A percentile compares a stretch with the other conserved stretches of the same genome.
Conservation (phyloP, 345 rosid species). For the Citrus inodora region DNA sequence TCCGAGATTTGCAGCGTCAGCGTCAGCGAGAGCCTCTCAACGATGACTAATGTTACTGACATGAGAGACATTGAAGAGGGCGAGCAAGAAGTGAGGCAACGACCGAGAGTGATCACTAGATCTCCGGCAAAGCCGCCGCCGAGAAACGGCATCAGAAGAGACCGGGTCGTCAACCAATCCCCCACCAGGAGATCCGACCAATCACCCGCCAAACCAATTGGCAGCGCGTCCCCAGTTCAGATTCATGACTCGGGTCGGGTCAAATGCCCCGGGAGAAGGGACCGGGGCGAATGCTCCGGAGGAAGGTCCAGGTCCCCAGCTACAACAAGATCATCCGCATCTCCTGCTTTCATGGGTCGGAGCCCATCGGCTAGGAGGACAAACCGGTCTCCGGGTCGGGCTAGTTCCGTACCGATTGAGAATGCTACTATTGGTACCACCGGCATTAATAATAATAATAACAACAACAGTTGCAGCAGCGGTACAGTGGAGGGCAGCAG, state of each 20-base stretch:
- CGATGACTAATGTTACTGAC: slow-evolving; percentile 34
- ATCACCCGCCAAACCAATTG: slow-evolving; percentile 43
- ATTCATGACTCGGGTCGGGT: slow-evolving; percentile 19
- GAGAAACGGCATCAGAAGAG: slow-evolving; percentile 23
- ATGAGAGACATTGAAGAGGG: slow-evolving; percentile 37
- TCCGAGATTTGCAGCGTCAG: slow-evolving; percentile 75
- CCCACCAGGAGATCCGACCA: slow-evolving; percentile 51
- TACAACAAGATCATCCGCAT: slow-evolving; percentile 45
- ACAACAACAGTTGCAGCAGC: too few relatives aligned
- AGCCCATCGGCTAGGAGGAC: slow-evolving; percentile 46
- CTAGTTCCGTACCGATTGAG: slow-evolving; percentile 29
- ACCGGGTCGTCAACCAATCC: slow-evolving; percentile 35
- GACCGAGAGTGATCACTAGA: slow-evolving; percentile 20
- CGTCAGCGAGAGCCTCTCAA: slow-evolving; percentile 60
- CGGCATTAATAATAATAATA: neutral
- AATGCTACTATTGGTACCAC: neutral
- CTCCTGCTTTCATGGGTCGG: slow-evolving; percentile 28
- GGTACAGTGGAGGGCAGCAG: slow-evolving; percentile 5
- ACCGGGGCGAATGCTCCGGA: slow-evolving; percentile 64
- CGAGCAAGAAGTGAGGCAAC: slow-evolving; percentile 42
- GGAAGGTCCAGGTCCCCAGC: slow-evolving; percentile 73
- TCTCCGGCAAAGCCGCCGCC: slow-evolving; percentile 49
- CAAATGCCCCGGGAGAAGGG: slow-evolving; percentile 29
- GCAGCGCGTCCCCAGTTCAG: slow-evolving; percentile 34
- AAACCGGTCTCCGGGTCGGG: slow-evolving; percentile 65